Percentiles rank a stretch among this genome's conserved stretches.
Conservation (phyloP, 208 protist species). For the Tritrichomonas musculus region DNA sequence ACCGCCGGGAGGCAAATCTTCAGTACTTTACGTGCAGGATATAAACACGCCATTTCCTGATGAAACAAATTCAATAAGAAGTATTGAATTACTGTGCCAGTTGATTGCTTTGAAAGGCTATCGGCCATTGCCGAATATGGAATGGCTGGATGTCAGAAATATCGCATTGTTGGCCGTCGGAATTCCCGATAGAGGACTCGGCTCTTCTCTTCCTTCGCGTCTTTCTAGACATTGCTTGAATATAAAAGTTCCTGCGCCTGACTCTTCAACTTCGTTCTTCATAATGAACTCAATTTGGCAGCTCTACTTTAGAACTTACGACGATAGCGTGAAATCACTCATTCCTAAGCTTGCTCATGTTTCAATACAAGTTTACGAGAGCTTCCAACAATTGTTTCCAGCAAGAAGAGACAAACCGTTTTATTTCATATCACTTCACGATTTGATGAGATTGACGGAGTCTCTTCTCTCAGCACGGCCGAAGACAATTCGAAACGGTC, state of each 20-base stretch:
- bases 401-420: slow-evolving; percentile 84
- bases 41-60: slow-evolving; percentile 83
- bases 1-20: slow-evolving; percentile 77
- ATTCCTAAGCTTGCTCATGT: slow-evolving; percentile 39
- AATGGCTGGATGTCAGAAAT: slow-evolving; percentile 57
- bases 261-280: background rate
- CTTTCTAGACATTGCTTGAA: background rate
- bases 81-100: slow-evolving; percentile 80
- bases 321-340: background rate
- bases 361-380: slow-evolving; percentile 53
- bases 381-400: background rate
- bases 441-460: slow-evolving; percentile 75
- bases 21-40: slow-evolving; percentile 82
- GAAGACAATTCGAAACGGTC: slow-evolving; percentile 35
- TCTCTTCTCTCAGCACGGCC: slow-evolving; percentile 4
- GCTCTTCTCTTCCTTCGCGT: slow-evolving; percentile 47
- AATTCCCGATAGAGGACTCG: slow-evolving; percentile 51
- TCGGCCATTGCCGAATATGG: slow-evolving; percentile 76
- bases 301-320: background rate
- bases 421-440: slow-evolving; percentile 94
- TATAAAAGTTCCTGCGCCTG: background rate
- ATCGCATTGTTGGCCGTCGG: slow-evolving; percentile 46
- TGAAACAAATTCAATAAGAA: slow-evolving; percentile 76
- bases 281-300: background rate
- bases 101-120: slow-evolving; percentile 72